phyloP scores from a whole-genome alignment of 1,284 basidiomycete genomes.

The Inonotus hispidus region DNA sequence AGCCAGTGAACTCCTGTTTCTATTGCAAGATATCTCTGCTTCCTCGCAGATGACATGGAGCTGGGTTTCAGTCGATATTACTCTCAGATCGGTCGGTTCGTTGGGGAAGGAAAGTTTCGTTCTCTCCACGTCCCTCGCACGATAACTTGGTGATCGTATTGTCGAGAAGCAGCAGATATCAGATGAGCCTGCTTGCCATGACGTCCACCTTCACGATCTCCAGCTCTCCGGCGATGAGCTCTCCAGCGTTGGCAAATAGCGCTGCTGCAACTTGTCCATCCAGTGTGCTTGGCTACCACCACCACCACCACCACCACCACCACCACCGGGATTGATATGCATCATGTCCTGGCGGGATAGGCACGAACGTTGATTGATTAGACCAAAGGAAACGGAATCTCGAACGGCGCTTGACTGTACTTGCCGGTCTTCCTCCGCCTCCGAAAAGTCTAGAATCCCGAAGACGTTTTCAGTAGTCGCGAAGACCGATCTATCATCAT shows the following conservation, averaged over 20 bases:
- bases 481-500: no score
- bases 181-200: constrained; percentile 24
- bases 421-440: constrained; percentile 28
- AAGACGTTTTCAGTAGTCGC: no score
- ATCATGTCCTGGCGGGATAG: background rate
- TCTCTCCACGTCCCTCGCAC: no score
- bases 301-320: no score
- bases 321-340: background rate
- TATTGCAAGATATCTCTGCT: no score
- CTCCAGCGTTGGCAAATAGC: constrained; percentile 32
- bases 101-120: no score
- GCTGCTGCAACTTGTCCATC: constrained; percentile 33
- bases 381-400: background rate
- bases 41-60: no score
- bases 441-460: constrained; percentile 38
- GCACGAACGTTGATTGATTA: background rate
- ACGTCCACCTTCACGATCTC: constrained; percentile 33
- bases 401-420: background rate
- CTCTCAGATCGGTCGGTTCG: no score
- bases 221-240: constrained; percentile 29
- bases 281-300: constrained; percentile 29
- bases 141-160: background rate
- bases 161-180: background rate
- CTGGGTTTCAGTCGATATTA: no score
- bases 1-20: no score